Base-by-base conservation (phyloP, 768 basidiomycete species). In the Rhodotorula toruloides region DNA sequence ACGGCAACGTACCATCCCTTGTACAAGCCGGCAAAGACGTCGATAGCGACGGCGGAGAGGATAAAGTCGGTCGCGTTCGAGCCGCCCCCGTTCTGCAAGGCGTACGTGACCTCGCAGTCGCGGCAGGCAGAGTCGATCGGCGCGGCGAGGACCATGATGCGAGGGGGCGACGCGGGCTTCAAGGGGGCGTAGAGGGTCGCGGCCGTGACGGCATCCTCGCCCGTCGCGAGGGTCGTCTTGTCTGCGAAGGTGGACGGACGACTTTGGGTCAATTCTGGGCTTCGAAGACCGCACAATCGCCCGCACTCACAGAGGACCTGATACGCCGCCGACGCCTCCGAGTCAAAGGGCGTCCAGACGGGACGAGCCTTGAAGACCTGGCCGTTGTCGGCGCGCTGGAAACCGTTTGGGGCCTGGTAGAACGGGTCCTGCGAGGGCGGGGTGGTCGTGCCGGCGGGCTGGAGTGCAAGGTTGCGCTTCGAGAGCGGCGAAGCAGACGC, bases 1-100 rank as follows among this genome's bases (percentile, higher is more conserved):
- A 47, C 44, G 32, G 34, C 22, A n/a, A 58, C 43, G 25, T 58
- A 58, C 29, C 29, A 55, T 27, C 54, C 54, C 54, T 55, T 55
- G 8, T 17, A 31, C 21, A 55, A 42, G 2, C 19, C 8, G 9
- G 42, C 21, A 12, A 34, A 10, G 40, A 55, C 22, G 40, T 55
- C 54, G 40, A 42, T 16, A 8, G 21, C 29, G 40, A 55, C 39
- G 9, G 39, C 21, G 7, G 42, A 7, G n/a, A 43, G 21, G 31
- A 43, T 42, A 42, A 43, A 55, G 6, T 4, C 3, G 2, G 40
- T 43, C 4, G 40, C 54, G 54, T 55, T 55, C 13, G 10, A 13
- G 13, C 25, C 37, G 37, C 37, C 34, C 36, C 53, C 53, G 37
- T 27, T 54, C 53, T 54, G 17, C 19, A 54, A 17, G 8, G 37